These are phyloP conservation scores for Ballota nigra DNA, from an alignment of 257 asterid genomes.

Conservation along the genomic window DNA sequence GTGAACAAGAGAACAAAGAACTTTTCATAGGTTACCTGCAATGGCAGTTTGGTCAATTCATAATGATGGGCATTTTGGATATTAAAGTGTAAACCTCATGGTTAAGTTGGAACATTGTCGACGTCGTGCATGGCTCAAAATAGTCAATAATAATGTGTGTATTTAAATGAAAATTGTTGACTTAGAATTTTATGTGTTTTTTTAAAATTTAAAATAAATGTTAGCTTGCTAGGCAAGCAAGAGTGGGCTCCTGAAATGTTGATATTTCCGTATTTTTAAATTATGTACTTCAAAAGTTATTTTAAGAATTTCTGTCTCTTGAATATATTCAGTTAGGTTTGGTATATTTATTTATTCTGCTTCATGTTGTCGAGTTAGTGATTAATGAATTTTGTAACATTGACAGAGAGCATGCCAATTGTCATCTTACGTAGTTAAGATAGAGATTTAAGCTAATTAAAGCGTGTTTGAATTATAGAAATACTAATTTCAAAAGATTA, in stretches of 20 bases:
- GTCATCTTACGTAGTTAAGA: not conserved
- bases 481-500: not conserved
- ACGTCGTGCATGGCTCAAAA: not conserved
- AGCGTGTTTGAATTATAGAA: not conserved
- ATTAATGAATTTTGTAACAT: not conserved
- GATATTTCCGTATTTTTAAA: not conserved
- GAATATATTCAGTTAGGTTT: not conserved
- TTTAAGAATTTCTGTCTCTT: not conserved
- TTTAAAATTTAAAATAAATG: not conserved
- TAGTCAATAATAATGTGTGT: not conserved
- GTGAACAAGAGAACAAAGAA: constrained; percentile 14
- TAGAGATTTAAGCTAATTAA: not conserved
- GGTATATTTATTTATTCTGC: not conserved
- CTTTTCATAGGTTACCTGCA: not conserved
- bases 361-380: not conserved
- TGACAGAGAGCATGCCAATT: too few relatives aligned
- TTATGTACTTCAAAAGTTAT: not conserved
- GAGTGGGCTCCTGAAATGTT: not conserved
- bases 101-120: not conserved
- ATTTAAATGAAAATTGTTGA: not conserved
- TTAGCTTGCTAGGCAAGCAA: constrained; percentile 21
- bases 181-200: not conserved
- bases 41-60: constrained; percentile 27
- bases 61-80: constrained; percentile 24
- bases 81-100: not conserved